Conservation (phyloP, 2,329 filamentous ascomycete genomes). For the Chrysoporthe puriensis region DNA sequence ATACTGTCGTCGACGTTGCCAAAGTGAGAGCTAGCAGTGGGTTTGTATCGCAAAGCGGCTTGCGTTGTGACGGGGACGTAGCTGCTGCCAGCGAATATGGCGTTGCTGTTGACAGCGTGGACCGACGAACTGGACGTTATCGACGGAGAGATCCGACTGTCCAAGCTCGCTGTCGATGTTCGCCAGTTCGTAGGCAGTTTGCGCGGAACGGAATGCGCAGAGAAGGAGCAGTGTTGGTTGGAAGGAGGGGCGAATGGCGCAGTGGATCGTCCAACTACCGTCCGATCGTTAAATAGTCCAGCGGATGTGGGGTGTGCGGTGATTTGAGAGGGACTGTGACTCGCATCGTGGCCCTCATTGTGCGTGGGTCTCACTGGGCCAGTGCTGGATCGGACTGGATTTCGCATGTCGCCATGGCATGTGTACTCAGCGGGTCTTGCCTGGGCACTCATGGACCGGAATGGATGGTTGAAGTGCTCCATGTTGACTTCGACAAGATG, state of each 20-base stretch:
- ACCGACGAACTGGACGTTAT: not conserved
- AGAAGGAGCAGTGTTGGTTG: not conserved
- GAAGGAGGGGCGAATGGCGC: not conserved
- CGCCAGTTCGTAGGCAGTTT: not conserved
- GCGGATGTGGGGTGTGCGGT: not conserved
- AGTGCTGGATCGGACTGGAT: not conserved
- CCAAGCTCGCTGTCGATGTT: not conserved
- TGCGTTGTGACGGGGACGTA: not conserved
- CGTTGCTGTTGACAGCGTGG: not conserved
- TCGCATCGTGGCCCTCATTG: not conserved
- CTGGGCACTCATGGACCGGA: not conserved
- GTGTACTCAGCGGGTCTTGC: not conserved
- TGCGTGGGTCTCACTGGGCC: not conserved
- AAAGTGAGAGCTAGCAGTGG: not conserved
- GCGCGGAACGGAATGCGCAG: not conserved
- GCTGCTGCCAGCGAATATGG: not conserved
- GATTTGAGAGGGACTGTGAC: slow-evolving; percentile 8
- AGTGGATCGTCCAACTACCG: not conserved
- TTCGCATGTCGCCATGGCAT: not conserved
- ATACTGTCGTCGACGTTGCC: not conserved
- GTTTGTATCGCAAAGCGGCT: not conserved
- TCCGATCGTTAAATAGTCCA: not conserved
- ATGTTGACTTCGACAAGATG: not conserved
- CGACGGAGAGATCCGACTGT: not conserved
- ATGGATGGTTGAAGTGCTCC: slow-evolving; percentile 1